Conservation (phyloP, 257 asterid genomes). For the Jaltomata sinuosa region DNA sequence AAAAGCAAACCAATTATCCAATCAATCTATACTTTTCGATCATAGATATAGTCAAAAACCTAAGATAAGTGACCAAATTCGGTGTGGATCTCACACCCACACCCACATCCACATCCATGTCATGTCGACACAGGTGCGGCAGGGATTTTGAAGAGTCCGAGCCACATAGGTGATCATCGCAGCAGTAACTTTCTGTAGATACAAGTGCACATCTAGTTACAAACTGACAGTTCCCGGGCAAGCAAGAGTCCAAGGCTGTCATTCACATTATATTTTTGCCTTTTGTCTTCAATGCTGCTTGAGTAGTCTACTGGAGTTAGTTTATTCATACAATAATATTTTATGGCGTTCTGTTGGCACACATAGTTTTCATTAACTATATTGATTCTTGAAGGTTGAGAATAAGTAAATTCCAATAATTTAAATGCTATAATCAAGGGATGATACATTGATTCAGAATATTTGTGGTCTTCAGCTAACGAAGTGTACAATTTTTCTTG, state of each 20-base stretch:
- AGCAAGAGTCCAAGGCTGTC: background rate
- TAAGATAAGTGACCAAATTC: background rate
- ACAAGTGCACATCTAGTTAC: background rate
- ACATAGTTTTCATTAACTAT: background rate
- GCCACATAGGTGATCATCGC: background rate
- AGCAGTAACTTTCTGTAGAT: background rate
- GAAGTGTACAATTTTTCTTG: constrained; percentile 2
- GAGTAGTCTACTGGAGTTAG: background rate
- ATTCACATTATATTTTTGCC: background rate
- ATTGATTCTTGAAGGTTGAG: background rate
- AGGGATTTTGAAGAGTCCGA: background rate
- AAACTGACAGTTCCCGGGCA: background rate
- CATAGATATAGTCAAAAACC: background rate
- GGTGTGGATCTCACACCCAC: background rate
- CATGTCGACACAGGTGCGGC: background rate
- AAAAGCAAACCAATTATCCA: background rate
- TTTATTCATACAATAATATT: background rate
- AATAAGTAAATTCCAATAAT: background rate
- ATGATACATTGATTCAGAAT: background rate
- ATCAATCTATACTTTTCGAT: background rate
- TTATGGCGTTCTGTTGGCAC: background rate
- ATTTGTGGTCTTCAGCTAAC: background rate
- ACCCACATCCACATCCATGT: background rate
- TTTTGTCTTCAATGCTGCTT: background rate
- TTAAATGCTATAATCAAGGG: background rate